These are phyloP conservation scores for Phalaenopsis aphrodite DNA, from an alignment of 106 monocot genomes.

Conservation along the genomic window DNA sequence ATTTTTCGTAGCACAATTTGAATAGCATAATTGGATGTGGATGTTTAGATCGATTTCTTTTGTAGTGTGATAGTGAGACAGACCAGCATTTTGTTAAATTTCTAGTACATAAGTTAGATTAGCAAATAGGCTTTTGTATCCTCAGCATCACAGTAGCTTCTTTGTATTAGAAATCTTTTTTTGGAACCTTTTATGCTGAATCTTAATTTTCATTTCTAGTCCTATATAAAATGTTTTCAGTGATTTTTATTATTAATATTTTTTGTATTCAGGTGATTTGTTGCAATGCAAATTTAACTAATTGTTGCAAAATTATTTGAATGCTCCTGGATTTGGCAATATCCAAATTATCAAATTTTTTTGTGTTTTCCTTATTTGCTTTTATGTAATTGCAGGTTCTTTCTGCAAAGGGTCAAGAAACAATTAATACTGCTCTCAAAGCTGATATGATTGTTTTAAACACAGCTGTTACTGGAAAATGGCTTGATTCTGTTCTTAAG, in stretches of 20 bases:
- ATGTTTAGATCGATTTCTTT: background rate
- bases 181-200: background rate
- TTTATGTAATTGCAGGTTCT: conserved; percentile 31
- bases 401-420: conserved; percentile 65
- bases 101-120: background rate
- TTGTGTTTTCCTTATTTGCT: background rate
- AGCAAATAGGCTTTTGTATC: background rate
- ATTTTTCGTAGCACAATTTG: background rate
- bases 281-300: background rate
- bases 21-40: background rate
- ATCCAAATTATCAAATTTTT: background rate
- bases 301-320: background rate
- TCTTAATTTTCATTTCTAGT: background rate
- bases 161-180: background rate
- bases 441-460: conserved; percentile 84
- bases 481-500: conserved; percentile 80
- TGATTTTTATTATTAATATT: background rate
- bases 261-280: background rate
- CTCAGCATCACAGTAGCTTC: background rate
- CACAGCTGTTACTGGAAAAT: conserved; percentile 97
- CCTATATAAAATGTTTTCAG: background rate
- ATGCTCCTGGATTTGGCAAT: too few species aligned
- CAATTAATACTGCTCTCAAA: conserved; percentile 58
- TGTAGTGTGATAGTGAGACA: background rate
- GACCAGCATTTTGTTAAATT: background rate